Base-by-base conservation (phyloP, 257 asterid species). In the Lycium ferocissimum region DNA sequence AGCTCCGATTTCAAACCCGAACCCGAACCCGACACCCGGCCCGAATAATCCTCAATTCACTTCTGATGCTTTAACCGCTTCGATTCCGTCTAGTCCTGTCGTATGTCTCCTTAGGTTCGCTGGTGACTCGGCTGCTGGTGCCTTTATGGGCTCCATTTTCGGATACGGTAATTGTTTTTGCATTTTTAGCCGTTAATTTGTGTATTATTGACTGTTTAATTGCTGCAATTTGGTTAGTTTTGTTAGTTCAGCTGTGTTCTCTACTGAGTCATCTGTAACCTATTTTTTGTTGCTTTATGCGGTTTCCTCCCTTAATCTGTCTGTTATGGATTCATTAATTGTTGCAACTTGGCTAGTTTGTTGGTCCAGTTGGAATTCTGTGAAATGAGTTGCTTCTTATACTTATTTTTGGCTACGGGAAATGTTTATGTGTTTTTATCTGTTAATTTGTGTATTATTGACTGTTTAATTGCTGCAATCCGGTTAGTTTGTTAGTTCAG, bases 71-170 rank as follows among this genome's bases (percentile, higher is more conserved):
- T 80, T 93, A 80, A 83, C 83, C 79, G 47, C 67, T 8, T 26
- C 91, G 86, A 90, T 86, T 82, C 58, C 91, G 61, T 87, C 94
- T 76, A 93, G 90, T 88, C 90, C 97, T 40, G 84, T 90, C 11
- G 94, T 94, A 51, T 95, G 98, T 89, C 89, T 94, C 82, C 37
- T 89, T 73, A 83, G 93, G 65, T 93, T 91, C 84, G 98, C 94
- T 85, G 95, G 97, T 0, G 98, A 93, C 83, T 88, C 96, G 47
- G 97, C 93, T 9, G 94, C 89, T 75, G 96, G 98, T 2, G 98
- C 94, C 80, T 67, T 93, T 59, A 92, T 94, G 95, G 98, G 98
- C 65, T 94, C 98, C 82, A 83, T 95, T 86, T 93, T 93, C 33
- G 98, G 98, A 20, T 87, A 91, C 76, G 98, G 98, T 94, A 87